Percentiles rank a stretch among this genome's conserved stretches.
Evolutionary conservation across 2,329 filamentous ascomycete genomes (phyloP).

Genomic region (Calonectria hawksworthii): DNA sequence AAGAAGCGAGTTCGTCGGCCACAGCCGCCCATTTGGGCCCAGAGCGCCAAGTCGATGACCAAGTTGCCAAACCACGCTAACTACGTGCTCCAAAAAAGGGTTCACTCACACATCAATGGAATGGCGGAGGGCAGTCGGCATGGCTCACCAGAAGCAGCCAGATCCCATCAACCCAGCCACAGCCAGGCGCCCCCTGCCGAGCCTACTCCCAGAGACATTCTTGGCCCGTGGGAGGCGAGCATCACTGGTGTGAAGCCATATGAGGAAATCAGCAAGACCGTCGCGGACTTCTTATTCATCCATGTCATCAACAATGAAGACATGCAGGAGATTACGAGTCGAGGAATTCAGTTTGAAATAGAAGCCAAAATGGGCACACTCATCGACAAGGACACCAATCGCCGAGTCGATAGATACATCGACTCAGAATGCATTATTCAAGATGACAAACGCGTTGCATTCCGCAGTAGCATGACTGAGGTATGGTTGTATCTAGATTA

Average conservation of each 20-base stretch:
- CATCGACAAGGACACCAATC: conserved; percentile 78
- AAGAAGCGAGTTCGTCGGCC: conserved; percentile 57
- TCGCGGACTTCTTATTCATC: conserved; percentile 86
- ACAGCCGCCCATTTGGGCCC: conserved; percentile 64
- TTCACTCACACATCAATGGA: conserved; percentile 53
- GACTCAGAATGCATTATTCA: conserved; percentile 79
- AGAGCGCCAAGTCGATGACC: conserved; percentile 52
- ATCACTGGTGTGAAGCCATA: conserved; percentile 79
- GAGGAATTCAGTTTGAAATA: conserved; percentile 86
- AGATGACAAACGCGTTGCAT: conserved; percentile 73
- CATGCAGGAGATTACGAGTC: conserved; percentile 72
- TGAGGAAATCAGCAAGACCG: conserved; percentile 79
- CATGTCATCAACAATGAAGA: conserved; percentile 78
- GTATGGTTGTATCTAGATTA: conserved; percentile 61
- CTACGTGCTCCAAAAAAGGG: conserved; percentile 46
- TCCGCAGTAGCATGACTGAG: conserved; percentile 92
- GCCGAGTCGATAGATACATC: conserved; percentile 77
- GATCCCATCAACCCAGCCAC: conserved; percentile 44
- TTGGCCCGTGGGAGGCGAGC: conserved; percentile 75
- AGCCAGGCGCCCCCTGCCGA: conserved; percentile 45
- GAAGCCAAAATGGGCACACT: conserved; percentile 93
- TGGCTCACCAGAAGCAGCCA: conserved; percentile 61
- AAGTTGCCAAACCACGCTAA: conserved; percentile 53
- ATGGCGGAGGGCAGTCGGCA: conserved; percentile 56
- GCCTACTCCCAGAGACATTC: conserved; percentile 50